phyloP scores from a whole-genome alignment of 2,329 filamentous ascomycete genomes.

The Furcasterigmium sp. region DNA sequence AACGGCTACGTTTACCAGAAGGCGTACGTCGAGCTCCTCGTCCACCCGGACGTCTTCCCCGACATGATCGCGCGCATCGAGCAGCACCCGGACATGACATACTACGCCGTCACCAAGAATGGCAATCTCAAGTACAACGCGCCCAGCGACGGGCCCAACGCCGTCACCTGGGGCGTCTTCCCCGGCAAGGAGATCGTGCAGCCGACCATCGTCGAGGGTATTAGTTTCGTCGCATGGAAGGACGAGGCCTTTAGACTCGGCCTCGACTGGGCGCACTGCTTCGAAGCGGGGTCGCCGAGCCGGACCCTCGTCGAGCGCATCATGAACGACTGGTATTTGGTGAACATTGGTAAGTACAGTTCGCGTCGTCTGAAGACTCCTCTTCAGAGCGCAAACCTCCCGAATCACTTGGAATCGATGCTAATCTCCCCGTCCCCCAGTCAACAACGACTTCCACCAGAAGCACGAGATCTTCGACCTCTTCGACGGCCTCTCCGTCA shows the following conservation, averaged over 20 bases:
- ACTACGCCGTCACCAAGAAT: slow-evolving; percentile 84
- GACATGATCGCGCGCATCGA: slow-evolving; percentile 76
- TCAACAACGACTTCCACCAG: slow-evolving; percentile 96
- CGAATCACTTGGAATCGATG: slow-evolving; percentile 1
- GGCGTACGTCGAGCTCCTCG: slow-evolving; percentile 87
- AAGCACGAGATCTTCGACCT: slow-evolving; percentile 76
- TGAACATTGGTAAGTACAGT: slow-evolving; percentile 82
- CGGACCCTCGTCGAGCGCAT: slow-evolving; percentile 74
- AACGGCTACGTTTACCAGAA: slow-evolving; percentile 99
- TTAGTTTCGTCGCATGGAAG: slow-evolving; percentile 97
- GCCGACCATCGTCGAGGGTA: slow-evolving; percentile 96
- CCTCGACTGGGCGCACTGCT: slow-evolving; percentile 90
- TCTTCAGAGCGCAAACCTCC: not conserved
- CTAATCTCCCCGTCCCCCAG: too few relatives aligned
- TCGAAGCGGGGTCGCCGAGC: slow-evolving; percentile 70
- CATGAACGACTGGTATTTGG: slow-evolving; percentile 86
- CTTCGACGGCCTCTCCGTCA: slow-evolving; percentile 72
- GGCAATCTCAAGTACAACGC: slow-evolving; percentile 79
- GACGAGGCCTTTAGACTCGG: slow-evolving; percentile 94
- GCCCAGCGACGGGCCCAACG: slow-evolving; percentile 81
- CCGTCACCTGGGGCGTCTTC: slow-evolving; percentile 99
- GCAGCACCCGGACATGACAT: slow-evolving; percentile 76
- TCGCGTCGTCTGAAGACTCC: too few relatives aligned
- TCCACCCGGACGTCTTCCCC: slow-evolving; percentile 72
- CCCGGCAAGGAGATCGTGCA: slow-evolving; percentile 99